These are phyloP conservation scores for Aspergillus avenaceus DNA, from an alignment of 495 filamentous ascomycete species.

Conservation along the genomic window DNA sequence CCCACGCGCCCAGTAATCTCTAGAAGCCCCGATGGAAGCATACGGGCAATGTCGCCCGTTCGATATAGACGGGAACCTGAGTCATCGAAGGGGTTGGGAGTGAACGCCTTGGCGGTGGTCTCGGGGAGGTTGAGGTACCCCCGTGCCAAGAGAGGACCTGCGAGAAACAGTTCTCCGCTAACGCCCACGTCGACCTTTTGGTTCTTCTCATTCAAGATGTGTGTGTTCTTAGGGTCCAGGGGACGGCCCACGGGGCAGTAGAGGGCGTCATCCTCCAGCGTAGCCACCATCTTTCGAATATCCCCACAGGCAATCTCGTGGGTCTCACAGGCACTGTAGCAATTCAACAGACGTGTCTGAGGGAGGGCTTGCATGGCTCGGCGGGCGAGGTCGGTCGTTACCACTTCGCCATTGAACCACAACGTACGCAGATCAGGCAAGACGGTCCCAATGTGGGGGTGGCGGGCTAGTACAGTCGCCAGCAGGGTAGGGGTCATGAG, in stretches of 20 bases:
- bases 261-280: slow-evolving; percentile 43
- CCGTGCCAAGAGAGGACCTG: slow-evolving; percentile 71
- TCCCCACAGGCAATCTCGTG: slow-evolving; percentile 71
- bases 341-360: slow-evolving; percentile 61
- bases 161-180: slow-evolving; percentile 77
- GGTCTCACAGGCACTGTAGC: slow-evolving; percentile 69
- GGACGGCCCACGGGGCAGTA: slow-evolving; percentile 61
- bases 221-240: slow-evolving; percentile 52
- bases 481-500: slow-evolving; percentile 72
- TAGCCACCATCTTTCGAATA: slow-evolving; percentile 48
- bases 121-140: slow-evolving; percentile 82
- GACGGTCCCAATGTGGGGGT: slow-evolving; percentile 52
- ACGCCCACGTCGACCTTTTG: slow-evolving; percentile 58
- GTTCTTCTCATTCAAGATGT: slow-evolving; percentile 56
- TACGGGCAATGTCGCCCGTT: slow-evolving; percentile 78
- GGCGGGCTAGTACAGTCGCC: slow-evolving; percentile 57
- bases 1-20: slow-evolving; percentile 81
- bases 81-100: slow-evolving; percentile 53
- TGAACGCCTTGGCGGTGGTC: slow-evolving; percentile 67
- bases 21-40: slow-evolving; percentile 62
- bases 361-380: slow-evolving; percentile 58
- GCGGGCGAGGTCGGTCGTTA: slow-evolving; percentile 62
- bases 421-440: slow-evolving; percentile 56
- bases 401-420: slow-evolving; percentile 71
- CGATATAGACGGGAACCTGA: slow-evolving; percentile 63